Conservation (phyloP, 805 yeast genomes). For the Torulaspora delbrueckii region DNA sequence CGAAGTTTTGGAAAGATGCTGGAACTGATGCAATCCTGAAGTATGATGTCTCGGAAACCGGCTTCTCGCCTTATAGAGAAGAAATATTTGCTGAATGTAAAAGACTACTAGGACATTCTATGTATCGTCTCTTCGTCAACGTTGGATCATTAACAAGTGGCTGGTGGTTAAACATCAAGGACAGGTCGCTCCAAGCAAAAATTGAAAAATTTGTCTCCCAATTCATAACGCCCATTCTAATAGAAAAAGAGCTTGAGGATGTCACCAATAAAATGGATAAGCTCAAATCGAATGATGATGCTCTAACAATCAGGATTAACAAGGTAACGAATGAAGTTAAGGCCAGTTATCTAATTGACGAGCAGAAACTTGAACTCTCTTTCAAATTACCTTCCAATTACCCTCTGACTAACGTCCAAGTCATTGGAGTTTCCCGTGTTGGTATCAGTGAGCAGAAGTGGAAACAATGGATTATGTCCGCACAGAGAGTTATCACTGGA, state of each 20-base stretch:
- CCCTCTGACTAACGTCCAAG: conserved; percentile 71
- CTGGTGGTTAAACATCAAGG: conserved; percentile 71
- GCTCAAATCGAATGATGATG: conserved; percentile 36
- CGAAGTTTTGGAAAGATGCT: conserved; percentile 24
- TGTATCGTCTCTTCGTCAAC: conserved; percentile 28
- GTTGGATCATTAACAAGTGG: conserved; percentile 34
- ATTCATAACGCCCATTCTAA: conserved; percentile 59
- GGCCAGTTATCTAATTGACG: conserved; percentile 74
- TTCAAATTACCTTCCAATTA: conserved; percentile 68
- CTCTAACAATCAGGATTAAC: conserved; percentile 55
- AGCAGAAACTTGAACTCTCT: conserved; percentile 75
- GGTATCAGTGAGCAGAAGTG: conserved; percentile 91
- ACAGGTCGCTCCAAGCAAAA: conserved; percentile 54
- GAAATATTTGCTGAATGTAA: conserved; percentile 30
- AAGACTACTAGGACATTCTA: conserved; percentile 24
- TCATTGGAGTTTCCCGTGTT: conserved; percentile 70
- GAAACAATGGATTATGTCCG: conserved; percentile 92
- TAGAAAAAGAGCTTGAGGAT: conserved; percentile 50
- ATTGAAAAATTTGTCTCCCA: conserved; percentile 60
- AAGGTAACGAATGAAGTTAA: conserved; percentile 60
- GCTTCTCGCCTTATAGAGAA: conserved; percentile 24
- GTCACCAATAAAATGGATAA: conserved; percentile 42
- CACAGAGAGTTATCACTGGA: conserved; percentile 73
- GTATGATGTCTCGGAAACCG: conserved; percentile 17
- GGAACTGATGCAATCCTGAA: conserved; percentile 23